Percentiles rank a stretch among this genome's conserved stretches.
Evolutionary conservation across 257 asterid species (phyloP).

Genomic region (Thymus mandschuricus): DNA sequence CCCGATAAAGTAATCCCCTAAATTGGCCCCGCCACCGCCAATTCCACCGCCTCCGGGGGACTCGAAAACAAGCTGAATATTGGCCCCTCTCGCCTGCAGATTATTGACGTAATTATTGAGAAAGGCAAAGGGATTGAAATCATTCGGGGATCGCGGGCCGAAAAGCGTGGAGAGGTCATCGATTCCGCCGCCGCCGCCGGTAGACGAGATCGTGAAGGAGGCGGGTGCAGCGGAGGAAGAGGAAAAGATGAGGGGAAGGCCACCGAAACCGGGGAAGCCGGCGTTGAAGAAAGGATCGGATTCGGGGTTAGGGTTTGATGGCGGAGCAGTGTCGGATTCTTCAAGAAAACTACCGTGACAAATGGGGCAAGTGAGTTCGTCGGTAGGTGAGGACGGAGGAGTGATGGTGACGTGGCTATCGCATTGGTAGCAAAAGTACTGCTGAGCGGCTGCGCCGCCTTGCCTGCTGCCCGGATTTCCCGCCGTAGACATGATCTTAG

Average conservation of each 20-base stretch:
- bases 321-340: constrained; percentile 59
- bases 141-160: constrained; percentile 54
- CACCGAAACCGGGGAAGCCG: constrained; percentile 30
- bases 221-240: constrained; percentile 39
- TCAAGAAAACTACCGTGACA: constrained; percentile 72
- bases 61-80: constrained; percentile 71
- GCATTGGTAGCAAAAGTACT: constrained; percentile 73
- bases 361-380: constrained; percentile 75
- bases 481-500: constrained; percentile 46
- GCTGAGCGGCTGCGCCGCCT: constrained; percentile 33
- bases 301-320: constrained; percentile 41
- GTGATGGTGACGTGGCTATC: constrained; percentile 53
- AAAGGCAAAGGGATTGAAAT: constrained; percentile 64
- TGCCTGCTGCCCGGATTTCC: constrained; percentile 40
- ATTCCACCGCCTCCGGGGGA: constrained; percentile 48
- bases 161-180: constrained; percentile 43
- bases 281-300: constrained; percentile 38
- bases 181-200: constrained; percentile 38
- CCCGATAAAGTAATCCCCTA: constrained; percentile 79
- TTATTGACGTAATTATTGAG: constrained; percentile 52
- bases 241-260: constrained; percentile 41
- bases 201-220: constrained; percentile 31
- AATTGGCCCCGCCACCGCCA: constrained; percentile 48
- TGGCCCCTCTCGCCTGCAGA: constrained; percentile 62
- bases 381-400: constrained; percentile 54